phyloP scores from a whole-genome alignment of 768 basidiomycete genomes.

The Auriculariales sp. region DNA sequence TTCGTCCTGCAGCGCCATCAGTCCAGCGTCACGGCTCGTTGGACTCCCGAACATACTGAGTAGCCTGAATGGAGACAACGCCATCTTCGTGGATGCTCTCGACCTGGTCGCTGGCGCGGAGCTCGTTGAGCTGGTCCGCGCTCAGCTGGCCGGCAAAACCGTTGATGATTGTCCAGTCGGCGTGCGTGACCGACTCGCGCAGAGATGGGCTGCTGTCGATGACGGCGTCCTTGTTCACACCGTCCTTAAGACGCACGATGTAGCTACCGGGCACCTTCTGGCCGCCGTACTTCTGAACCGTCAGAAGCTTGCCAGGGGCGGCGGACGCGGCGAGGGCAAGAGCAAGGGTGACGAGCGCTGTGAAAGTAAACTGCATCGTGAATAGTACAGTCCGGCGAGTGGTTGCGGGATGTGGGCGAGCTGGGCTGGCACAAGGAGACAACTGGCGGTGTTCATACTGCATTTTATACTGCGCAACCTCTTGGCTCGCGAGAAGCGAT shows the following conservation, averaged over 20 bases:
- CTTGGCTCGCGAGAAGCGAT: no score
- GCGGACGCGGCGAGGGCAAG: no score
- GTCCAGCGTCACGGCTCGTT: not conserved
- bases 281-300: constrained; percentile 6
- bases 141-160: constrained; percentile 14
- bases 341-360: no score
- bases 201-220: constrained; percentile 4
- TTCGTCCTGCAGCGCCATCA: not conserved
- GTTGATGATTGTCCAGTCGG: constrained; percentile 11
- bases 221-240: constrained; percentile 9
- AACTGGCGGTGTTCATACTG: no score
- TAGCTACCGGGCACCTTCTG: constrained; percentile 7
- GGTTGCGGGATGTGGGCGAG: not conserved
- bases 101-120: constrained; percentile 15
- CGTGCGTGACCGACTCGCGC: constrained; percentile 9
- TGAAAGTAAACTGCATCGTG: constrained; percentile 1
- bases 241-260: constrained; percentile 14
- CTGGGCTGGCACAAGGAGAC: no score
- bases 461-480: no score
- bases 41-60: constrained; percentile 1
- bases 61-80: constrained; percentile 12
- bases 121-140: constrained; percentile 11
- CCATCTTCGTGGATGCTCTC: constrained; percentile 17
- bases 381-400: not conserved
- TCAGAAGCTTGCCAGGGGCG: not conserved